Evolutionary conservation across 768 basidiomycete species (phyloP).

Genomic region (Epithele typhae): DNA sequence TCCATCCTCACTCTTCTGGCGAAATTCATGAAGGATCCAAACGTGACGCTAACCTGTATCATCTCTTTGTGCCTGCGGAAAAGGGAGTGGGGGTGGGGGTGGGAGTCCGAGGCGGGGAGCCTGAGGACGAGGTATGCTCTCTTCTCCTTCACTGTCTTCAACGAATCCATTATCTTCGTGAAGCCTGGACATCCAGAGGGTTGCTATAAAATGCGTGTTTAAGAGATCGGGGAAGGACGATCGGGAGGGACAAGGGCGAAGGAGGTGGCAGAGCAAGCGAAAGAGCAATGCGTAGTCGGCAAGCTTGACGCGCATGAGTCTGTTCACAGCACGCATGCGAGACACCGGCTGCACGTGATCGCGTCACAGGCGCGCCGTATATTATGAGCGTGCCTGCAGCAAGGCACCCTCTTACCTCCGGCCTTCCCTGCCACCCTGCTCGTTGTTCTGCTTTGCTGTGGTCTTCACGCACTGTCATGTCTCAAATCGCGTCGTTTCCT

Average conservation of each 20-base stretch:
- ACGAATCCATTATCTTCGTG: slow-evolving; percentile 7
- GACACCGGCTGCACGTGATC: slow-evolving; percentile 10
- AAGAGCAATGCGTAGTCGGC: too few relatives aligned
- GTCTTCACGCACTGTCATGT: too few relatives aligned
- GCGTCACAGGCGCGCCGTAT: slow-evolving; percentile 8
- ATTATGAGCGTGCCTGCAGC: neutral
- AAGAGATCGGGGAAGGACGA: neutral
- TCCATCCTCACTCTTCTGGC: too few relatives aligned
- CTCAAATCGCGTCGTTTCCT: slow-evolving; percentile 19
- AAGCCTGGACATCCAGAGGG: neutral
- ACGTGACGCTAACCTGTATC: too few relatives aligned
- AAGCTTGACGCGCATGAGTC: too few relatives aligned
- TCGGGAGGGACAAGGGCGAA: slow-evolving; percentile 4
- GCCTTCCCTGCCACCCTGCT: neutral
- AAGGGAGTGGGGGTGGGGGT: too few relatives aligned
- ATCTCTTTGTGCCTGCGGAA: too few relatives aligned
- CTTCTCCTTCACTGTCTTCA: slow-evolving; percentile 19
- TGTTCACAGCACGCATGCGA: too few relatives aligned
- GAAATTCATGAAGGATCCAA: too few relatives aligned
- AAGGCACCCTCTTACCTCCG: neutral
- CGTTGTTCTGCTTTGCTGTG: neutral
- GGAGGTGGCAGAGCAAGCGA: neutral
- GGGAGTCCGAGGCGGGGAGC: too few relatives aligned
- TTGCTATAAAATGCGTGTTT: neutral
- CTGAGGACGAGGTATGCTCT: neutral